Conservation (phyloP, 345 rosid species). For the Populus davidiana region DNA sequence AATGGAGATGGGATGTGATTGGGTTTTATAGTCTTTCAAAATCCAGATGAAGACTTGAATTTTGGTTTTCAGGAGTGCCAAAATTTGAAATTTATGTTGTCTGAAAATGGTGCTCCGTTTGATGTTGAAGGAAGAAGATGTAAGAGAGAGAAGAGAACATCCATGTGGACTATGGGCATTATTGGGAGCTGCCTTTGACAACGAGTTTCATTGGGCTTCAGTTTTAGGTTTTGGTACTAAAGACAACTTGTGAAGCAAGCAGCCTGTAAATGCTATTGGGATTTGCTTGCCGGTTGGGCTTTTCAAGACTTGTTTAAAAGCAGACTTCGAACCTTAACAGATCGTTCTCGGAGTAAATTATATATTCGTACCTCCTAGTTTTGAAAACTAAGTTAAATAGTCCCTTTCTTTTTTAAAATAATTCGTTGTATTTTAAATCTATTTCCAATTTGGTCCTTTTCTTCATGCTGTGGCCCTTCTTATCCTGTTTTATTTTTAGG, state of each 20-base stretch:
- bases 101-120: background rate
- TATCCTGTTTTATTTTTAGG: too few relatives aligned
- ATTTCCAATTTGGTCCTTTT: too few relatives aligned
- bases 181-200: background rate
- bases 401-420: too few relatives aligned
- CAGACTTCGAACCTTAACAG: too few relatives aligned
- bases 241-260: background rate
- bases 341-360: too few relatives aligned
- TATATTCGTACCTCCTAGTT: too few relatives aligned
- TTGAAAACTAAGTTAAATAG: too few relatives aligned
- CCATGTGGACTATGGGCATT: background rate
- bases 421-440: too few relatives aligned
- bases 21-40: constrained; percentile 1
- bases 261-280: background rate
- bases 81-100: background rate
- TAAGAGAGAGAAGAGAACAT: background rate
- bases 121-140: background rate
- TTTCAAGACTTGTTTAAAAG: too few relatives aligned
- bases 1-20: constrained; percentile 3
- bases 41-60: background rate
- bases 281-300: too few relatives aligned
- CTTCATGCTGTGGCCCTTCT: too few relatives aligned
- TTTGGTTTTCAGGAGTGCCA: background rate
- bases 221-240: background rate
- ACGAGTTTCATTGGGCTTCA: background rate